Evolutionary conservation across 2,329 filamentous ascomycete genomes (phyloP).

Genomic region (Chaetomium olivaceum): DNA sequence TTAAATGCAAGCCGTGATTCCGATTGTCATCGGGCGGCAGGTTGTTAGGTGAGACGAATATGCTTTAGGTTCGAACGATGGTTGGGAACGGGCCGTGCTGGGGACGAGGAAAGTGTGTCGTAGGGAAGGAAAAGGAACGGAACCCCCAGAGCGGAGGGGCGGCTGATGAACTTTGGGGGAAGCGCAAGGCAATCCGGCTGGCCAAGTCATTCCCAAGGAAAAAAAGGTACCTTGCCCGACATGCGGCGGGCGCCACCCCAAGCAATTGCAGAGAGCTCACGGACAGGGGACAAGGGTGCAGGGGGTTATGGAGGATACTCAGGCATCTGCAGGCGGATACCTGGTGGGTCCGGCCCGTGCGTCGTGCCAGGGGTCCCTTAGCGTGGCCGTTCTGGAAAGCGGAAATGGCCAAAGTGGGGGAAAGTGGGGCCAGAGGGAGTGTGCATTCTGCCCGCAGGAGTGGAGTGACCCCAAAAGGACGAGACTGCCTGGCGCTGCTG

Average conservation of each 20-base stretch:
- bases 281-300: constrained; percentile 21
- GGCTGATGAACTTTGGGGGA: constrained; percentile 26
- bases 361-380: constrained; percentile 13
- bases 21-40: not conserved
- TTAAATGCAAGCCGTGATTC: not conserved
- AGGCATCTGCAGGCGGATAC: constrained; percentile 17
- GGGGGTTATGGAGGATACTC: too few relatives aligned
- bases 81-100: constrained; percentile 7
- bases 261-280: constrained; percentile 23
- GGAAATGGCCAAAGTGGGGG: constrained; percentile 19
- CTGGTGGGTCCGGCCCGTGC: constrained; percentile 25
- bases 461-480: constrained; percentile 20
- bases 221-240: constrained; percentile 29
- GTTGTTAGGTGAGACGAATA: not conserved
- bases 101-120: constrained; percentile 11
- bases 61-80: not conserved
- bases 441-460: constrained; percentile 19
- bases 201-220: constrained; percentile 24
- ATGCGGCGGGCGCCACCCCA: constrained; percentile 22
- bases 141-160: constrained; percentile 22
- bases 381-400: constrained; percentile 27
- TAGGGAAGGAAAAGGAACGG: constrained; percentile 21
- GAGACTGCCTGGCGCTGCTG: too few relatives aligned
- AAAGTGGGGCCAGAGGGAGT: constrained; percentile 10
- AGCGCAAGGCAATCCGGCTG: constrained; percentile 25